Evolutionary conservation across 2,329 filamentous ascomycete genomes (phyloP), one percentile per base, ranked within the genome.

Genomic region (Fusarium redolens): DNA sequence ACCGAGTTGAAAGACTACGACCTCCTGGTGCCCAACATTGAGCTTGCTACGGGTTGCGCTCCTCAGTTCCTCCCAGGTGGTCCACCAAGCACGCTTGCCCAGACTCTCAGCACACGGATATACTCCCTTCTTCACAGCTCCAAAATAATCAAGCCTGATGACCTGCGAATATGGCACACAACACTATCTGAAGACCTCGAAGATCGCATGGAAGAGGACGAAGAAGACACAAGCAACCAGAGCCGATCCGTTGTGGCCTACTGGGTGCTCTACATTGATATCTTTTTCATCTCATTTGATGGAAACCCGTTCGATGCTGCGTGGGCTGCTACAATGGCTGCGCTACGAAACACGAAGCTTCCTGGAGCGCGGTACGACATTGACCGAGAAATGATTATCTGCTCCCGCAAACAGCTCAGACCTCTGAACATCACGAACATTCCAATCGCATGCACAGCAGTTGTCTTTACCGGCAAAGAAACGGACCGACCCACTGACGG

Each of bases 241-340:
- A 81, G 83, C 15, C 80, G 79, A 11, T 79, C 79, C n/a, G 82
- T 96, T 15, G 96, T 93, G 80, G 96, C 92, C 0, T 98, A 97
- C 82, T 99, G 96, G 96, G 92, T 93, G 14, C 89, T 99, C 25
- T 98, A 97, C 82, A 93, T 99, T 73, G 96, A 98, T 79, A 87
- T 98, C n/a, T 89, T 98, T 79, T 96, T 97, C 83, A 92, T 99
- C 74, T 97, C 94, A 0, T 90, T 97, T 55, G 95, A 97, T 72
- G 96, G 96, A 10, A 97, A 96, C 78, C 90, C 94, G 3, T 95
- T 98, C 73, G 96, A 99, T 78, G 93, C 94, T 1, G 94, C 94
- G 0, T 98, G 96, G 95, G 89, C 92, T 2, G 91, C 94, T 17
- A 87, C 97, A 1, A 82, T 97, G 28, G 93, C 95, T 13, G 96